These are phyloP conservation scores for Cercospora sp. DNA, from an alignment of 2,329 filamentous ascomycete species.

Conservation along the genomic window DNA sequence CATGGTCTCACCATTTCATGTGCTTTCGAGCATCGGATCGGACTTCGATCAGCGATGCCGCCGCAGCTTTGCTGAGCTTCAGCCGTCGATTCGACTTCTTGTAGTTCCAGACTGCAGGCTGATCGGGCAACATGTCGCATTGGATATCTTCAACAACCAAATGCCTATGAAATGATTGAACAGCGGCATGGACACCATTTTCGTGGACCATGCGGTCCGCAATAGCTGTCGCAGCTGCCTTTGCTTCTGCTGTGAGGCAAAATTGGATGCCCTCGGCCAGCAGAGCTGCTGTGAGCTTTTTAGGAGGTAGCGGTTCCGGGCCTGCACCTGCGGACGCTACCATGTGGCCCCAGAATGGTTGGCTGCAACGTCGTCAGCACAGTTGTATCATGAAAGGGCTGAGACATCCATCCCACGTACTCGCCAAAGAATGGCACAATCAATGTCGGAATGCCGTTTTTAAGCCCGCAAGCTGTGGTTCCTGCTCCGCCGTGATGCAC, in stretches of 20 bases:
- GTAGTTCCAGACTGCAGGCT: constrained; percentile 63
- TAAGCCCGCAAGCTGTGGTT: constrained; percentile 72
- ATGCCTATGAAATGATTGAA: constrained; percentile 64
- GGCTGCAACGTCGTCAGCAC: constrained; percentile 38
- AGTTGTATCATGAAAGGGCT: neutral
- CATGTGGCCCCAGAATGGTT: constrained; percentile 78
- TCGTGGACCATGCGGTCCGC: constrained; percentile 61
- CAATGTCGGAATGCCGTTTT: constrained; percentile 70
- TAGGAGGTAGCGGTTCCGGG: constrained; percentile 67
- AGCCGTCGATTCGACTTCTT: constrained; percentile 55
- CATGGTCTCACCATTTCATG: neutral
- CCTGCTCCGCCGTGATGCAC: constrained; percentile 78
- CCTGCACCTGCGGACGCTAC: constrained; percentile 64
- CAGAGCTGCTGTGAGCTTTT: constrained; percentile 62
- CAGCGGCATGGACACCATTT: constrained; percentile 67
- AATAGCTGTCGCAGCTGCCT: constrained; percentile 58
- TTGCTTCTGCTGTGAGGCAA: constrained; percentile 64
- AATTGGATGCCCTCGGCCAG: constrained; percentile 70
- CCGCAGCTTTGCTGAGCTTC: constrained; percentile 61
- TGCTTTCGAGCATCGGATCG: constrained; percentile 51
- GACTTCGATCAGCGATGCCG: constrained; percentile 62
- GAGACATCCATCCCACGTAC: neutral
- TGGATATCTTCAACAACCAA: constrained; percentile 57
- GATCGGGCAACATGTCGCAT: constrained; percentile 65
- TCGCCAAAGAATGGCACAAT: constrained; percentile 79